Percentiles rank a stretch among this genome's conserved stretches.
Evolutionary conservation across 495 filamentous ascomycete species (phyloP).

Genomic region (Haplographium delicatum): DNA sequence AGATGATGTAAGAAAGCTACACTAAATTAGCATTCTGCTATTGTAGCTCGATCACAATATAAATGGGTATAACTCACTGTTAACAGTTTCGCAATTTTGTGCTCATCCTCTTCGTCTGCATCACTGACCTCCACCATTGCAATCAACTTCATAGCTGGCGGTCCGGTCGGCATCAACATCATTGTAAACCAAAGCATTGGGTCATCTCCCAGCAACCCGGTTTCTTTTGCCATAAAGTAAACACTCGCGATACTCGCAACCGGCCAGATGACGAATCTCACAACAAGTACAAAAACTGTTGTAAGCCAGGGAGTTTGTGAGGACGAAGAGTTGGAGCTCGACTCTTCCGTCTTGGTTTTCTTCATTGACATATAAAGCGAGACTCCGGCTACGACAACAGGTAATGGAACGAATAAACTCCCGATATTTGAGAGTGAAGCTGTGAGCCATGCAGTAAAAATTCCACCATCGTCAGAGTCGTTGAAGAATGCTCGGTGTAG

Average conservation of each 20-base stretch:
- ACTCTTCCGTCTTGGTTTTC: constrained; percentile 47
- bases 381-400: constrained; percentile 68
- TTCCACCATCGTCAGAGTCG: constrained; percentile 56
- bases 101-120: constrained; percentile 53
- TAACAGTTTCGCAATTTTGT: constrained; percentile 65
- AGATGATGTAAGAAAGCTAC: constrained; percentile 28
- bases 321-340: constrained; percentile 34
- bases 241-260: constrained; percentile 52
- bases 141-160: constrained; percentile 64
- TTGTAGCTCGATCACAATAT: no score
- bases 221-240: constrained; percentile 56
- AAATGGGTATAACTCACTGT: constrained; percentile 32
- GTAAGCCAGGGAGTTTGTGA: constrained; percentile 43
- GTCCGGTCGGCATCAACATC: constrained; percentile 75
- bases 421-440: constrained; percentile 61
- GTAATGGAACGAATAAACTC: constrained; percentile 63
- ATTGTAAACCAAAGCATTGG: constrained; percentile 72
- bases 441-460: constrained; percentile 68
- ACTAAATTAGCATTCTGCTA: no score
- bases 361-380: constrained; percentile 53
- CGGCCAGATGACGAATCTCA: constrained; percentile 66
- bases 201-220: constrained; percentile 50
- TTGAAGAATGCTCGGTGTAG: constrained; percentile 66
- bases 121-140: constrained; percentile 62
- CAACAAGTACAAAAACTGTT: constrained; percentile 47